Percentiles rank a stretch among this genome's conserved stretches.
Evolutionary conservation across 768 basidiomycete genomes (phyloP).

Genomic region (Hydnomerulius pinastri): DNA sequence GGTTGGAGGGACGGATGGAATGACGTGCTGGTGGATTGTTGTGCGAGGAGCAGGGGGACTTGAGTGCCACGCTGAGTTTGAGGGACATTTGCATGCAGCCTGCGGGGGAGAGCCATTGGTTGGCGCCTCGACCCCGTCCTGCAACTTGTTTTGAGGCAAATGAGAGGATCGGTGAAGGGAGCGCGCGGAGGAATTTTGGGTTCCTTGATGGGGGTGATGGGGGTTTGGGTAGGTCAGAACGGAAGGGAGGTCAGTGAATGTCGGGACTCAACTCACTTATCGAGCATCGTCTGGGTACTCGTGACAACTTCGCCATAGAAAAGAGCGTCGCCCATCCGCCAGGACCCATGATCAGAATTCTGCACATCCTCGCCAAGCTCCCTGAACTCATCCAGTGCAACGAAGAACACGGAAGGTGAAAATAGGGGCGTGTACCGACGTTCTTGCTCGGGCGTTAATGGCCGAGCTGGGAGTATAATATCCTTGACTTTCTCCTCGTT

Average conservation of each 20-base stretch:
- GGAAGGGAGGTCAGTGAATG: background rate
- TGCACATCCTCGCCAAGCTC: constrained; percentile 26
- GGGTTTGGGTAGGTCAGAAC: constrained; percentile 1
- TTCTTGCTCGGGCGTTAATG: constrained; percentile 48
- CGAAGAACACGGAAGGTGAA: constrained; percentile 62
- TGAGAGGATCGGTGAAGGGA: constrained; percentile 79
- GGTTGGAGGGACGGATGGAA: constrained; percentile 43
- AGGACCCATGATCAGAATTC: constrained; percentile 27
- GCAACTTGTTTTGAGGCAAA: constrained; percentile 86
- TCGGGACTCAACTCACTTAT: constrained; percentile 61
- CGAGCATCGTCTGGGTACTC: constrained; percentile 93
- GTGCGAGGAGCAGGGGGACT: too few species aligned
- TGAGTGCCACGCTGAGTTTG: constrained; percentile 24
- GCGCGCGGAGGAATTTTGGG: constrained; percentile 60
- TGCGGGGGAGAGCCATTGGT: constrained; percentile 89
- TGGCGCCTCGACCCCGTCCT: constrained; percentile 86
- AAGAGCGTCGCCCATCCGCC: constrained; percentile 75
- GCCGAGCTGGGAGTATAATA: constrained; percentile 52
- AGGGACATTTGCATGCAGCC: constrained; percentile 79
- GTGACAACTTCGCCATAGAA: constrained; percentile 89
- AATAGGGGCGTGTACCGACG: constrained; percentile 64
- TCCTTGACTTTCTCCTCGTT: constrained; percentile 47
- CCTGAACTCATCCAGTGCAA: constrained; percentile 41
- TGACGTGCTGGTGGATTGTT: too few species aligned
- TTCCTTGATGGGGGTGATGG: constrained; percentile 62